Conservation (phyloP, 108 stramenopile genomes). For the Cyclostephanos tholiformis region DNA sequence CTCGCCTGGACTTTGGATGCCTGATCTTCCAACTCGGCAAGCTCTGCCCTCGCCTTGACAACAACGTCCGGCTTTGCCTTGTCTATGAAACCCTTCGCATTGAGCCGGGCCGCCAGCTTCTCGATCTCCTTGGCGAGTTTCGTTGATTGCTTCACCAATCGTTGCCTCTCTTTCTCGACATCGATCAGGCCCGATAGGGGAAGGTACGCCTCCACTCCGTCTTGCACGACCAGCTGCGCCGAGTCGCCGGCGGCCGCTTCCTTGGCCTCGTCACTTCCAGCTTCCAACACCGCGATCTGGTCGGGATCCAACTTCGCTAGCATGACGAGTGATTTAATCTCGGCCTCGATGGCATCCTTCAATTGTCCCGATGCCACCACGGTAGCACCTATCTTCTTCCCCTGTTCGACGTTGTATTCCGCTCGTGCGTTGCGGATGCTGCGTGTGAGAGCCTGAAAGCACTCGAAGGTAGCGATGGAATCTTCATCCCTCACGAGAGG, state of each 20-base stretch:
- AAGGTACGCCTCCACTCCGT: constrained; percentile 85
- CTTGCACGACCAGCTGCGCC: constrained; percentile 83
- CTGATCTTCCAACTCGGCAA: constrained; percentile 85
- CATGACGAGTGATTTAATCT: constrained; percentile 77
- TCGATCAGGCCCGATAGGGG: constrained; percentile 89
- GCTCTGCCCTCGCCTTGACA: constrained; percentile 77
- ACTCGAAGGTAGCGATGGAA: constrained; percentile 73
- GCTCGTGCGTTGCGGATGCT: constrained; percentile 91
- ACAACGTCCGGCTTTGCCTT: constrained; percentile 88
- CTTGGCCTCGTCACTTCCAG: constrained; percentile 74
- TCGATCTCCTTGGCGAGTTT: constrained; percentile 82
- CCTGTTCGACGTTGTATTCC: constrained; percentile 91
- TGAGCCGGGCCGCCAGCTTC: constrained; percentile 73
- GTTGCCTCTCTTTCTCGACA: constrained; percentile 77
- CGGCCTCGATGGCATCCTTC: constrained; percentile 62
- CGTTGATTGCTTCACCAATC: constrained; percentile 79
- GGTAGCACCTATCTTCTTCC: constrained; percentile 81
- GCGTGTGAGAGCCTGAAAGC: constrained; percentile 85
- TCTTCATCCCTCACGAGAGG: constrained; percentile 67
- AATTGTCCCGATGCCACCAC: constrained; percentile 69
- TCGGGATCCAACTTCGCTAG: constrained; percentile 86
- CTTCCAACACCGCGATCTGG: constrained; percentile 58
- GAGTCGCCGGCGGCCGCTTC: constrained; percentile 53
- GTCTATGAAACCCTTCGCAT: constrained; percentile 84
- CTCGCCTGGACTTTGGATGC: constrained; percentile 65